Evolutionary conservation across 2,329 filamentous ascomycete genomes (phyloP).

Genomic region (Talaromyces sp.): DNA sequence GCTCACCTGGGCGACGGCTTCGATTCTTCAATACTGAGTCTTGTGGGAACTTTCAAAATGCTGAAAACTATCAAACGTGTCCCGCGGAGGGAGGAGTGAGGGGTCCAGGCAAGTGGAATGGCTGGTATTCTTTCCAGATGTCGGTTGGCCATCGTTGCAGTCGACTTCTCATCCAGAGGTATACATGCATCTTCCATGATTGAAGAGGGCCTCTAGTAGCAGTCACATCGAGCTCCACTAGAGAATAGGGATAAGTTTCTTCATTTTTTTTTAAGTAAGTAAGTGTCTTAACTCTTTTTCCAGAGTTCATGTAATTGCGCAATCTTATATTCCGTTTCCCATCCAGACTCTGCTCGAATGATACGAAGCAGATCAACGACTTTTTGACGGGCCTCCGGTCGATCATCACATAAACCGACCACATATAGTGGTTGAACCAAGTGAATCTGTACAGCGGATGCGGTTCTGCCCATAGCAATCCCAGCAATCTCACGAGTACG

Average conservation of each 20-base stretch:
- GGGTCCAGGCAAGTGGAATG: not conserved
- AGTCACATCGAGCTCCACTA: not conserved
- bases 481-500: constrained; percentile 59
- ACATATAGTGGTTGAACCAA: constrained; percentile 59
- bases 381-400: constrained; percentile 51
- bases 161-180: not conserved
- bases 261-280: not conserved
- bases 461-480: constrained; percentile 55
- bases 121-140: not conserved
- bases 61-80: not conserved
- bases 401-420: constrained; percentile 57
- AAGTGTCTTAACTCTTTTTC: constrained; percentile 21
- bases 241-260: not conserved
- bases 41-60: not conserved
- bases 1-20: no score
- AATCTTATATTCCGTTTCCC: constrained; percentile 56
- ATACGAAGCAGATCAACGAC: constrained; percentile 55
- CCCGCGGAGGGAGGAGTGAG: not conserved
- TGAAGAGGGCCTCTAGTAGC: not conserved
- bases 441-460: constrained; percentile 56
- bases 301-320: constrained; percentile 44
- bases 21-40: not conserved
- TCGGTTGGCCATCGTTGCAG: not conserved
- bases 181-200: not conserved
- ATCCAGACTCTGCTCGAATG: constrained; percentile 60